phyloP scores from a whole-genome alignment of 2,329 filamentous ascomycete species.

The Chaetothyriales sp. region DNA sequence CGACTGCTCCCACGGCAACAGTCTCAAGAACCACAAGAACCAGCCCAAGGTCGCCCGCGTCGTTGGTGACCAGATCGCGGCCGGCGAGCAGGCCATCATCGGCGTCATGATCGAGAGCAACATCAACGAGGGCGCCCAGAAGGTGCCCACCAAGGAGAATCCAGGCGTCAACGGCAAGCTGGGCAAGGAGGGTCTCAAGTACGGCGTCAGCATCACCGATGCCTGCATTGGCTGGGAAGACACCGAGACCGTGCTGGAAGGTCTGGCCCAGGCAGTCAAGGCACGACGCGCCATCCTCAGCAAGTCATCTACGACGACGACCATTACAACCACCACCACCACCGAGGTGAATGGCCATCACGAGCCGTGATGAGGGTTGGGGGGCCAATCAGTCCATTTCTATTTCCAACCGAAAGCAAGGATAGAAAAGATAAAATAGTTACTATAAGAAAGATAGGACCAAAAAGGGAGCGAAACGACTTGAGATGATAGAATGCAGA shows the following conservation, averaged over 20 bases:
- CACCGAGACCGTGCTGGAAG: constrained; percentile 62
- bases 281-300: constrained; percentile 44
- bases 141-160: constrained; percentile 44
- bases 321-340: constrained; percentile 4
- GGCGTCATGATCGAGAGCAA: constrained; percentile 99
- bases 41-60: constrained; percentile 81
- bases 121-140: constrained; percentile 81
- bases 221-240: constrained; percentile 83
- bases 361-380: not conserved
- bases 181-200: constrained; percentile 20
- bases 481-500: too few relatives aligned
- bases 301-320: not conserved
- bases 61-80: constrained; percentile 69
- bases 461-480: too few relatives aligned
- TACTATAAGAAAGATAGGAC: too few relatives aligned
- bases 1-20: constrained; percentile 97
- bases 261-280: constrained; percentile 65
- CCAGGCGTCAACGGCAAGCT: constrained; percentile 4
- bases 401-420: too few relatives aligned
- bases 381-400: too few relatives aligned
- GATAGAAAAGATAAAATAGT: too few relatives aligned
- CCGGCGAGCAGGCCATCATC: constrained; percentile 75
- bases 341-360: constrained; percentile 3
- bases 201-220: constrained; percentile 22
- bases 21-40: constrained; percentile 92